Evolutionary conservation across 805 yeast species (phyloP), one percentile per base, ranked within the genome.

Genomic region (Cyberlindnera euphorbiae): DNA sequence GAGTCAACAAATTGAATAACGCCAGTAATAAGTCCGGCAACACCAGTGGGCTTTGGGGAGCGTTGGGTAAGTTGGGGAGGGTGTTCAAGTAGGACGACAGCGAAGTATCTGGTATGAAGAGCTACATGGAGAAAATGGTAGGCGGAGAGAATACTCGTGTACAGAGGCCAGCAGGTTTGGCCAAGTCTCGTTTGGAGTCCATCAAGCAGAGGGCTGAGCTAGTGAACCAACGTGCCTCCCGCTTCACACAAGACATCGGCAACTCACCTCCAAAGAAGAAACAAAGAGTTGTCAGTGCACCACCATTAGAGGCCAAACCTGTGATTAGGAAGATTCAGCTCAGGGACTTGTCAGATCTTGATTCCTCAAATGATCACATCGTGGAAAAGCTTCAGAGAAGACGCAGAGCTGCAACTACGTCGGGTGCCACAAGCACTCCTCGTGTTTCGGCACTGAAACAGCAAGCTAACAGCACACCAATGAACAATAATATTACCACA

Each of bases 101-200:
- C 3, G 56, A 52, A 32, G 29, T 52, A 17, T 33, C 35, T 1
- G 34, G 32, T 4, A 52, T 52, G 55, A 50, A 47, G 39, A 37
- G 14, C 17, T 50, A 51, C 29, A 47, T 45, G 48, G 36, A 47
- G 27, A 49, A 48, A 0, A 47, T 51, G 53, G 42, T 52, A 10
- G 26, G 36, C 6, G 22, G 7, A 5, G 28, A 26, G 13, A 26
- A n/a, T 7, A 16, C 12, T 9, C 12, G 36, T 3, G 22, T 35
- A 4, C 44, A 41, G 27, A 44, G 49, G 40, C 49, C 51, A 5
- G 28, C 31, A 4, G 37, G 30, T 19, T 25, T 28, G 21, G 32
- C 30, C 9, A 14, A 27, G 26, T 12, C 32, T 13, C 37, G 43
- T 15, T 17, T 37, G 17, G 41, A 32, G 8, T 35, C 40, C 8